phyloP scores from a whole-genome alignment of 2,329 filamentous ascomycete species.

The Orbilia oligospora region DNA sequence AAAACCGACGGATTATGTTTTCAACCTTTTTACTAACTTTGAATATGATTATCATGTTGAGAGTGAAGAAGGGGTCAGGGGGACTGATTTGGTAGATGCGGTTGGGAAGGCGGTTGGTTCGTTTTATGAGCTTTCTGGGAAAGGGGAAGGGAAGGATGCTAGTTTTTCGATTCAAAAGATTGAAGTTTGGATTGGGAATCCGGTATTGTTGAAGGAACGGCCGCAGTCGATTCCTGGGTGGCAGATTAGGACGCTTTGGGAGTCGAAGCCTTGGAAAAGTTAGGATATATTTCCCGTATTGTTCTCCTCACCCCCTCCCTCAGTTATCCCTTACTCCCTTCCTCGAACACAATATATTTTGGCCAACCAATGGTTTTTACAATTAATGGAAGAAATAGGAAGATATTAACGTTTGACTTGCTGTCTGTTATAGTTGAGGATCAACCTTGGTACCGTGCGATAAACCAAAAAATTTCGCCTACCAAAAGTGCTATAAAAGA shows the following conservation, averaged over 20 bases:
- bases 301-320: too few relatives aligned
- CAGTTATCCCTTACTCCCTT: too few relatives aligned
- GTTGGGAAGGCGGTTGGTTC: not conserved
- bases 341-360: too few relatives aligned
- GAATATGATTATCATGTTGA: constrained; percentile 4
- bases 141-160: too few relatives aligned
- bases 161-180: constrained; percentile 3
- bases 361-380: too few relatives aligned
- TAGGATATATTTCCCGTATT: not conserved
- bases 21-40: not conserved
- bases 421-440: not conserved
- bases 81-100: not conserved
- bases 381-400: too few relatives aligned
- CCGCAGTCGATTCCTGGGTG: constrained; percentile 9
- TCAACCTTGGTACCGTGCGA: not conserved
- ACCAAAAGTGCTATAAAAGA: not conserved
- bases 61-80: not conserved
- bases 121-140: not conserved
- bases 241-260: constrained; percentile 3
- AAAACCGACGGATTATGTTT: not conserved
- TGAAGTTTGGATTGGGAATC: not conserved
- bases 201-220: not conserved
- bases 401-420: constrained; percentile 1
- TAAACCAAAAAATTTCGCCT: too few relatives aligned
- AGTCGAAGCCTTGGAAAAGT: constrained; percentile 3